Percentiles rank a stretch among this genome's conserved stretches.
These are phyloP conservation scores for Ephemerocybe angulata DNA, from an alignment of 768 basidiomycete genomes.

Conservation along the genomic window DNA sequence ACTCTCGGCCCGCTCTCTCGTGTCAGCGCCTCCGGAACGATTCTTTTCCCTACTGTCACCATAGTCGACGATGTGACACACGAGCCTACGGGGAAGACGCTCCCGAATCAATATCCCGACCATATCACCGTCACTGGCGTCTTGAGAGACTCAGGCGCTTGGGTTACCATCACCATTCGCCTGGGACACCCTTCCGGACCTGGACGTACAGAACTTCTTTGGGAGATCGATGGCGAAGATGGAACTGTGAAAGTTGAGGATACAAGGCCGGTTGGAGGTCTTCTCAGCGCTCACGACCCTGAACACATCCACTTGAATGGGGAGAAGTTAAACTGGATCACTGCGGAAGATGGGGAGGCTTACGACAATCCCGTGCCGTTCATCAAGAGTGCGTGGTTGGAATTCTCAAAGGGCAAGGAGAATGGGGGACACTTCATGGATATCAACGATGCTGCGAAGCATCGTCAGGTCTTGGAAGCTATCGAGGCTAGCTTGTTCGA, in stretches of 20 bases:
- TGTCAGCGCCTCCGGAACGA: conserved; percentile 7
- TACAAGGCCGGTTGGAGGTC: background rate
- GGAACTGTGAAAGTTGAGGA: conserved; percentile 15
- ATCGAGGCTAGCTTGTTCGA: conserved; percentile 13
- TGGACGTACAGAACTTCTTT: conserved; percentile 8
- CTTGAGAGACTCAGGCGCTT: conserved; percentile 5
- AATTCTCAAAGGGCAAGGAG: conserved; percentile 12
- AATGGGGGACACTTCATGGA: conserved; percentile 11
- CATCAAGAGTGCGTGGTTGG: conserved; percentile 9
- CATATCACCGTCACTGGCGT: conserved; percentile 8
- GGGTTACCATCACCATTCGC: conserved; percentile 3
- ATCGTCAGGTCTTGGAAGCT: conserved; percentile 13
- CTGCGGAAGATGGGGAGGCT: background rate
- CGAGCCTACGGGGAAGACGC: conserved; percentile 3
- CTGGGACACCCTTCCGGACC: conserved; percentile 6
- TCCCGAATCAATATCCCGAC: background rate
- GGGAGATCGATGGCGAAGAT: conserved; percentile 18
- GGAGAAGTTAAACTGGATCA: conserved; percentile 11
- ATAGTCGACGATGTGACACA: conserved; percentile 6
- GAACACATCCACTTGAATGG: conserved; percentile 16
- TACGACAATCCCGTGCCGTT: background rate
- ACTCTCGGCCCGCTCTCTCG: conserved; percentile 9
- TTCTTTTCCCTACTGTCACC: conserved; percentile 5
- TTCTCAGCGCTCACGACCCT: conserved; percentile 7
- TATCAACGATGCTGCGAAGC: conserved; percentile 19